Evolutionary conservation across 2,329 filamentous ascomycete genomes (phyloP).

Genomic region (Meredithiella fracta): DNA sequence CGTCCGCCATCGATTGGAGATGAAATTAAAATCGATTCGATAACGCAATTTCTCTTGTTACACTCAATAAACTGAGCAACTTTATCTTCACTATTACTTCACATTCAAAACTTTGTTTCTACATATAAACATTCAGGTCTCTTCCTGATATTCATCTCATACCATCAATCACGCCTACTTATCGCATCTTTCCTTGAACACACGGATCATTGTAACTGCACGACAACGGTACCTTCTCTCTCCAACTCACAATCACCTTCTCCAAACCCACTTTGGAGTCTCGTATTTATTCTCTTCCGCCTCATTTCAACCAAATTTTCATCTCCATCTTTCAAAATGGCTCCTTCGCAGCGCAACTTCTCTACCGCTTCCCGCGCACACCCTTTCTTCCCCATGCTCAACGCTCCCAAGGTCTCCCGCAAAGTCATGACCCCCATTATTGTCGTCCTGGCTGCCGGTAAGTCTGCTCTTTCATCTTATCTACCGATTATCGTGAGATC

Average conservation of each 20-base stretch:
- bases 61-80: too few species aligned
- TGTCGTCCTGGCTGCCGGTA: conserved; percentile 21
- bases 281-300: background rate
- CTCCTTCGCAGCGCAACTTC: conserved; percentile 16
- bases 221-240: background rate
- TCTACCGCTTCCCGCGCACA: conserved; percentile 19
- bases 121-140: too few species aligned
- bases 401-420: conserved; percentile 15
- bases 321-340: conserved; percentile 11
- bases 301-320: background rate
- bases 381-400: conserved; percentile 19
- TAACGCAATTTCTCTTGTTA: too few species aligned
- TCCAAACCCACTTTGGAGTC: background rate
- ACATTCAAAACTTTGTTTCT: too few species aligned
- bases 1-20: too few species aligned
- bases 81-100: too few species aligned
- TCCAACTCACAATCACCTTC: background rate
- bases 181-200: background rate
- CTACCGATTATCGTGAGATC: background rate
- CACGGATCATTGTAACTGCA: background rate
- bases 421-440: conserved; percentile 19
- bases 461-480: conserved; percentile 3
- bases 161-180: too few species aligned
- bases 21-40: too few species aligned
- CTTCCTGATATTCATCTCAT: too few species aligned